Evolutionary conservation across 768 basidiomycete genomes (phyloP).

Genomic region (Agaricus blazei): DNA sequence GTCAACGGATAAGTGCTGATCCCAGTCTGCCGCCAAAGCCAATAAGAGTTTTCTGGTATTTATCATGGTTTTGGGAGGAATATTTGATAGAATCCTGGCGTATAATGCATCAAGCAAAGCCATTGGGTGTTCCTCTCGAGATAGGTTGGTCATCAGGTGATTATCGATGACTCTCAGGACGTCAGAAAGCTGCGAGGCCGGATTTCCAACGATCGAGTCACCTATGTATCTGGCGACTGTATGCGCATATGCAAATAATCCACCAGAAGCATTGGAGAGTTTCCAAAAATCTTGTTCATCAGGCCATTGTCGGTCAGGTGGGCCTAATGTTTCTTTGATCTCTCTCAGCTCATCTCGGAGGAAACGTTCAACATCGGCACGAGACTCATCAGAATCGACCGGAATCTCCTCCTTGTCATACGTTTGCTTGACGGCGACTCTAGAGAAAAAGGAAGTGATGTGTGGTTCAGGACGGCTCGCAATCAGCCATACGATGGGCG

Average conservation of each 20-base stretch:
- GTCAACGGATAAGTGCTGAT: background rate
- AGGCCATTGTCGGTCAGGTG: background rate
- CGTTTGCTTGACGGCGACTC: too few species aligned
- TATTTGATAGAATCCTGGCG: background rate
- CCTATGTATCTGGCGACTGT: background rate
- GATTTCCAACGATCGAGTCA: background rate
- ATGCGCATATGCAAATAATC: background rate
- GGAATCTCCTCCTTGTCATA: too few species aligned
- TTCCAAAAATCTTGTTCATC: background rate
- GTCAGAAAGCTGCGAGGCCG: background rate
- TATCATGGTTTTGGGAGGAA: background rate
- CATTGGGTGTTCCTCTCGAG: background rate
- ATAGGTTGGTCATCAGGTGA: background rate
- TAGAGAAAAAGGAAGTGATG: too few species aligned
- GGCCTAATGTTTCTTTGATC: too few species aligned
- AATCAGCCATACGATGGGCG: too few species aligned
- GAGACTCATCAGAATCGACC: too few species aligned
- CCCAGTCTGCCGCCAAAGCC: background rate
- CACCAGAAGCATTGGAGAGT: background rate
- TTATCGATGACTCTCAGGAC: slow-evolving; percentile 2
- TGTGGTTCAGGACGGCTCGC: too few species aligned
- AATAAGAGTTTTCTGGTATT: background rate
- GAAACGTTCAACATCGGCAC: too few species aligned
- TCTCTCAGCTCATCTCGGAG: too few species aligned
- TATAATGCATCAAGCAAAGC: slow-evolving; percentile 8